These are phyloP conservation scores for Candida sithepensis DNA, from an alignment of 805 yeast species.

Conservation along the genomic window DNA sequence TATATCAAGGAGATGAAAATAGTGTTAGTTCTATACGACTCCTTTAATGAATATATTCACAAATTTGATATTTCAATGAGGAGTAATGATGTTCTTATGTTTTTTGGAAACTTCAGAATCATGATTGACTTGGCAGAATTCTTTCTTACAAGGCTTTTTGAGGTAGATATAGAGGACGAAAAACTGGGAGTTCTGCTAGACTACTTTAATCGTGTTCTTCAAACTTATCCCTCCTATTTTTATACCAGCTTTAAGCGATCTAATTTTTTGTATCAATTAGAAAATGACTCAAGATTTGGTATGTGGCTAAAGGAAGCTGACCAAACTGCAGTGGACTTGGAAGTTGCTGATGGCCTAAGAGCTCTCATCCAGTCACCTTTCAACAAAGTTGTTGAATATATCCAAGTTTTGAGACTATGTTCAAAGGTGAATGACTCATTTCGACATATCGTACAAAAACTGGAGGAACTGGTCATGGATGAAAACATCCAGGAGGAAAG, in stretches of 20 bases:
- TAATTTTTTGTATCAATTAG: conserved; percentile 2
- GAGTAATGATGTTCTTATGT: conserved; percentile 32
- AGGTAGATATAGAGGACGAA: not conserved
- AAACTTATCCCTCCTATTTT: conserved; percentile 27
- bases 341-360: conserved; percentile 1
- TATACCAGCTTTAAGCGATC: conserved; percentile 7
- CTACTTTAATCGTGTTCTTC: conserved; percentile 19
- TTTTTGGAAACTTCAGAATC: conserved; percentile 43
- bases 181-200: conserved; percentile 14
- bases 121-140: conserved; percentile 35
- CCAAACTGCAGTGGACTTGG: conserved; percentile 2
- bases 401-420: conserved; percentile 2
- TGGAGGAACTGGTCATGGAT: not conserved
- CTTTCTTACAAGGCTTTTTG: conserved; percentile 18
- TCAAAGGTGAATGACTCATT: not conserved
- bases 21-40: conserved; percentile 31
- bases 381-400: conserved; percentile 3
- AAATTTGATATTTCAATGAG: conserved; percentile 31
- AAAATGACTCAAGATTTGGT: conserved; percentile 6
- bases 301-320: conserved; percentile 12
- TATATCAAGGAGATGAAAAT: conserved; percentile 30
- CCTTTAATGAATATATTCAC: conserved; percentile 28
- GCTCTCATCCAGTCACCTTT: conserved; percentile 8
- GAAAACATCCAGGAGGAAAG: not conserved
- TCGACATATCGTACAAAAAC: not conserved